These are phyloP conservation scores for Fusarium haematococcum DNA, from an alignment of 2,329 filamentous ascomycete species.

Conservation along the genomic window DNA sequence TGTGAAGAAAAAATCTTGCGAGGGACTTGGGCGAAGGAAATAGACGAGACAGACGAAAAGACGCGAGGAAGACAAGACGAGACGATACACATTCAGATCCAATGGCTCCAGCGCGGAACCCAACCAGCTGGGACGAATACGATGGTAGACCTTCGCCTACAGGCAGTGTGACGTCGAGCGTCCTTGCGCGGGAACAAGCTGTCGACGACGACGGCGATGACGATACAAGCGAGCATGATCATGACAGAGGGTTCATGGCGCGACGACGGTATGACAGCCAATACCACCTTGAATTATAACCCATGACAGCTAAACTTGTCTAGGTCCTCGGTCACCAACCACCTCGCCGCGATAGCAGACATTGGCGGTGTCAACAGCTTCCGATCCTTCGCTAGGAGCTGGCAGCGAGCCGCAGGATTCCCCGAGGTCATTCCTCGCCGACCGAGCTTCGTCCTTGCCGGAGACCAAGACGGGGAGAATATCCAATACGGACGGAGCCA, in stretches of 20 bases:
- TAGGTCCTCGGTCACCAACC: constrained; percentile 70
- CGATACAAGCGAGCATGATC: constrained; percentile 48
- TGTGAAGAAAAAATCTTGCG: not conserved
- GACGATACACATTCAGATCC: constrained; percentile 9
- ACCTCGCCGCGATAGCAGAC: constrained; percentile 70
- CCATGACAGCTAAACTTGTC: not conserved
- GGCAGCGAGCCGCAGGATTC: constrained; percentile 91
- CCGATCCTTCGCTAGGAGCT: constrained; percentile 91
- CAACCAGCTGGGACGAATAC: constrained; percentile 61
- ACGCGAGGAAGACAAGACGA: constrained; percentile 1
- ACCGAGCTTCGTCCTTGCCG: constrained; percentile 76
- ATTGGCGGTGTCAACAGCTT: constrained; percentile 94
- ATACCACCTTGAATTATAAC: not conserved
- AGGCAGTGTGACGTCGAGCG: constrained; percentile 57
- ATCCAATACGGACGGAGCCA: constrained; percentile 57
- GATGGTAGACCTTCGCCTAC: constrained; percentile 56
- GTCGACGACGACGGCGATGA: constrained; percentile 59
- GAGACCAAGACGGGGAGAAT: constrained; percentile 57
- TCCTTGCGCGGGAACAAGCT: constrained; percentile 59
- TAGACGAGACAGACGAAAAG: constrained; percentile 1
- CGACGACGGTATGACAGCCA: constrained; percentile 46
- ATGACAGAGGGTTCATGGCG: constrained; percentile 39
- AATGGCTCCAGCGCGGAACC: constrained; percentile 52
- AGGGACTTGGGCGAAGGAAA: not conserved
- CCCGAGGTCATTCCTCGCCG: constrained; percentile 86